Evolutionary conservation across 169 alveolate species (phyloP), one percentile per base, ranked within the genome.

Genomic region (Plasmodium yoelii): DNA sequence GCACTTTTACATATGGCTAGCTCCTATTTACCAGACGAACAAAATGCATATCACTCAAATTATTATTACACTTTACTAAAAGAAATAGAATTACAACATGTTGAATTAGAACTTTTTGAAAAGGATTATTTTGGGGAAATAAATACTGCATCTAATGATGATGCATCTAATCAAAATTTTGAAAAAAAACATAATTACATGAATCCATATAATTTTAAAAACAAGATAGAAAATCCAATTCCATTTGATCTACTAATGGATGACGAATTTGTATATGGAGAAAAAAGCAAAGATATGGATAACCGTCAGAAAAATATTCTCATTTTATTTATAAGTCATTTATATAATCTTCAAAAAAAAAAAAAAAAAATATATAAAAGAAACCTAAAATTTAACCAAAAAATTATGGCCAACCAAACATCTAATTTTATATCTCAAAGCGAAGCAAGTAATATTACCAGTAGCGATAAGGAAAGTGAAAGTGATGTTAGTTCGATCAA

Each of bases 1-100:
- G 88, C 67, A 15, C 88, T 75, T 18, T 55, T 75, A 18, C 57
- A 75, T 44, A 75, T 75, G 88, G 88, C 88, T 26, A 75, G 88
- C n/a, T 75, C 88, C 9, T 49, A 63, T 55, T 42, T 75, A 13
- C 88, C 88, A 22, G 73, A 47, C 12, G 88, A 75, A 49, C 65
- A 75, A 44, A 3, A n/a, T 6, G 53, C 18, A 6, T 55, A 46
- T 28, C 73, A 63, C 24, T 75, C 74, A n/a, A 61, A 63, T 49
- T 75, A 75, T 55, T 49, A 61, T 42, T 67, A 49, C 75, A 75
- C 73, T 8, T 49, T 75, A 63, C n/a, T 75, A 53, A 51, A 63
- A 63, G 88, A 75, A 51, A 75, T 75, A 44, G 51, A 75, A 24
- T 28, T 68, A 0, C 88, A 75, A 10, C 46, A 49, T 39, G 68